Percentiles rank a stretch among this genome's conserved stretches.
Evolutionary conservation across 306 rosid species (phyloP).

Genomic region (Cucurbita argyrosperma): DNA sequence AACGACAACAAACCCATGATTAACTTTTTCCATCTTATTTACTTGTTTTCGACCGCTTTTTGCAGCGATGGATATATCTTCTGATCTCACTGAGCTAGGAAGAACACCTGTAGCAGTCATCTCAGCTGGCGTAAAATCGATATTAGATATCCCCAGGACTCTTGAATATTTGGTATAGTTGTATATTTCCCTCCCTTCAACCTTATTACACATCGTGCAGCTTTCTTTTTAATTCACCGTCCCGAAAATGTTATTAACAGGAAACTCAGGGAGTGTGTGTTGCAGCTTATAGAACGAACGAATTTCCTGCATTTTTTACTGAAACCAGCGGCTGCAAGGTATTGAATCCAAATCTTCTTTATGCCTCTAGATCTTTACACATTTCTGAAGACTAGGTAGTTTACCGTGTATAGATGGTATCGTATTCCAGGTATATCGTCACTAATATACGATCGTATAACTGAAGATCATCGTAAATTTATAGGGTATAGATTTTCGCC

Average conservation of each 20-base stretch:
- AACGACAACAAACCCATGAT: background rate
- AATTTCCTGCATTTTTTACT: conserved; percentile 86
- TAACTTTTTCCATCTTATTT: background rate
- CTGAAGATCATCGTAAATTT: background rate
- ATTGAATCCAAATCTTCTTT: background rate
- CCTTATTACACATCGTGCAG: background rate
- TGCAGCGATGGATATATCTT: conserved; percentile 86
- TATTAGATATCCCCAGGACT: conserved; percentile 78
- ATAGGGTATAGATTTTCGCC: background rate
- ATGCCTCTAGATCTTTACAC: background rate
- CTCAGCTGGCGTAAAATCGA: conserved; percentile 91
- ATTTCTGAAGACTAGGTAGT: background rate
- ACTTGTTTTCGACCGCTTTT: conserved; percentile 4
- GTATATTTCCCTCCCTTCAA: background rate
- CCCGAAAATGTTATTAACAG: conserved; percentile 18
- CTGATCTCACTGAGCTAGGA: conserved; percentile 92
- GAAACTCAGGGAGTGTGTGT: conserved; percentile 91
- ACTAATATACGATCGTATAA: background rate
- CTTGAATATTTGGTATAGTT: conserved; percentile 69
- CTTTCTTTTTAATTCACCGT: background rate
- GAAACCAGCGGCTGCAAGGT: conserved; percentile 93
- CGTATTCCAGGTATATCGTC: background rate
- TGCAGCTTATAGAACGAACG: conserved; percentile 68
- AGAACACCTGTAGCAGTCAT: conserved; percentile 86
- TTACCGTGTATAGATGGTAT: background rate